Evolutionary conservation across 805 yeast genomes (phyloP).

Genomic region (Candida gorgasii): DNA sequence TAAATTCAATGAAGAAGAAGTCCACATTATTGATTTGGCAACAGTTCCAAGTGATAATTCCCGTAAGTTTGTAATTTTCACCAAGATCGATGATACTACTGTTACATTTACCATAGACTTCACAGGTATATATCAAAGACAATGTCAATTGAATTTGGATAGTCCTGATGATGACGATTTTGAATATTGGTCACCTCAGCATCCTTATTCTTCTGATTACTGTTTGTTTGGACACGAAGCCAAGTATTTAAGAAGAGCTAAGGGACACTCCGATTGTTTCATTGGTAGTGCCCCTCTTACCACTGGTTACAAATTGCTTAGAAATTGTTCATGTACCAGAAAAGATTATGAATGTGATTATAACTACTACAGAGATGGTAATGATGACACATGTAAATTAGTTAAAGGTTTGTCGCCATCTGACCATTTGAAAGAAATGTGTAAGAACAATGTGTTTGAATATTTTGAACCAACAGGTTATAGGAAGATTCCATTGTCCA

Average conservation of each 20-base stretch:
- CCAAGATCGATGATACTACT: constrained; percentile 46
- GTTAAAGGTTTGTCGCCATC: constrained; percentile 72
- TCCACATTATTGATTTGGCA: constrained; percentile 68
- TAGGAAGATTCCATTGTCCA: constrained; percentile 78
- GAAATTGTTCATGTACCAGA: constrained; percentile 82
- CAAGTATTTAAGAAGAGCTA: constrained; percentile 40
- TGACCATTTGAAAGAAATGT: constrained; percentile 57
- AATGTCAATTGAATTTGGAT: constrained; percentile 45
- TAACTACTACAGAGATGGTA: constrained; percentile 60
- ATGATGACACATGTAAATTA: constrained; percentile 82
- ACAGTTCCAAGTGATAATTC: constrained; percentile 94
- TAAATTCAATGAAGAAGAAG: constrained; percentile 57
- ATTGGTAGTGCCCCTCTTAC: constrained; percentile 62
- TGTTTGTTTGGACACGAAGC: constrained; percentile 48
- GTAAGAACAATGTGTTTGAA: constrained; percentile 61
- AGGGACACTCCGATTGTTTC: constrained; percentile 61
- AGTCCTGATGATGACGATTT: constrained; percentile 42
- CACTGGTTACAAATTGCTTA: constrained; percentile 54
- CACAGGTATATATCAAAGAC: constrained; percentile 34
- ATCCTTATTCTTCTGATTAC: constrained; percentile 32
- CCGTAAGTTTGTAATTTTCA: constrained; percentile 69
- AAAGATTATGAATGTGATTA: constrained; percentile 93
- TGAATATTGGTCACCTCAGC: constrained; percentile 45
- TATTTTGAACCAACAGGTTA: constrained; percentile 92
- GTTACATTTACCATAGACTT: constrained; percentile 43